A percentile compares a stretch with the other conserved stretches of the same genome.
Conservation (phyloP, 768 basidiomycete genomes). For the Mrakia gelida region DNA sequence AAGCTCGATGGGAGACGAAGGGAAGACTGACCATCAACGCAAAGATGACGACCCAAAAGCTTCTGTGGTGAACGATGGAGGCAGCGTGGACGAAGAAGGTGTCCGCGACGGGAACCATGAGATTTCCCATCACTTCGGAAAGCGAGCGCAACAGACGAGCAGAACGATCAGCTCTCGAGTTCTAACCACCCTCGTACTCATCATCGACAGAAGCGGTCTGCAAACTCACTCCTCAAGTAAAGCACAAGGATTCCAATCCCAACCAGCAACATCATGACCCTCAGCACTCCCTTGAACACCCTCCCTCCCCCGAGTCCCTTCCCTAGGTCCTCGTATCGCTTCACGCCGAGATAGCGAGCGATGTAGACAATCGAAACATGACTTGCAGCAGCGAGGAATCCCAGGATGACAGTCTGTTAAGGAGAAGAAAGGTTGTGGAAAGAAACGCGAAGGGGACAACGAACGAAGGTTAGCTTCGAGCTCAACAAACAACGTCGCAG, state of each 20-base stretch:
- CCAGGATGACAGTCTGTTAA: background rate
- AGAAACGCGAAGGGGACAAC: background rate
- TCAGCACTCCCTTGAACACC: background rate
- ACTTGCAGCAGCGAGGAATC: slow-evolving; percentile 18
- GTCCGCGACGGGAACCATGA: slow-evolving; percentile 16
- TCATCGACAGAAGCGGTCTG: no score
- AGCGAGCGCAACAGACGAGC: no score
- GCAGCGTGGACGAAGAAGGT: background rate
- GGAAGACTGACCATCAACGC: slow-evolving; percentile 5
- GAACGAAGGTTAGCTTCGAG: background rate
- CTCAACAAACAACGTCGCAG: background rate
- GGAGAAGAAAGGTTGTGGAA: background rate
- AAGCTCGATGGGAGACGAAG: no score
- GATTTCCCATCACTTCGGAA: slow-evolving; percentile 20
- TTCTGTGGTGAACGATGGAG: background rate
- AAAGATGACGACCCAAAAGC: slow-evolving; percentile 15
- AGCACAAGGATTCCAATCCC: slow-evolving; percentile 25
- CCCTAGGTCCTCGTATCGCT: slow-evolving; percentile 29
- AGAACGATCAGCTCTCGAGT: background rate
- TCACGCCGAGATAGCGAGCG: slow-evolving; percentile 30
- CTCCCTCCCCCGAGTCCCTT: slow-evolving; percentile 15
- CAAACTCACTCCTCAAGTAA: slow-evolving; percentile 25
- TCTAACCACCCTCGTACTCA: no score
- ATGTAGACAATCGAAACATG: slow-evolving; percentile 28
- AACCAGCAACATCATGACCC: slow-evolving; percentile 9